A percentile compares a stretch with the other conserved stretches of the same genome.
phyloP scores from a whole-genome alignment of 768 basidiomycete genomes.

The Boletales sp. region DNA sequence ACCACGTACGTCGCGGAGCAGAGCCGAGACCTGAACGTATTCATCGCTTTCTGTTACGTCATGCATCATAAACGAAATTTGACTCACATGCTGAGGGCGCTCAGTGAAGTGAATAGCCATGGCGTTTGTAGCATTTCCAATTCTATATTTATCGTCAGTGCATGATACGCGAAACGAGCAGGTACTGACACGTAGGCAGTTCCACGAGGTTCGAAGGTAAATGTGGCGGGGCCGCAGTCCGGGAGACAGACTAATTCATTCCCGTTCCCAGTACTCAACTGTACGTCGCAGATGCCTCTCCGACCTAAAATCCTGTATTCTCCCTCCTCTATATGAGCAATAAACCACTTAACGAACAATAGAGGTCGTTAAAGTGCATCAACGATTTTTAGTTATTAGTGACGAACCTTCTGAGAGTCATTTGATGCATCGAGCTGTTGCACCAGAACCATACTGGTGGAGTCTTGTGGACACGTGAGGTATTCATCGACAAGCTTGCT shows the following conservation, averaged over 20 bases:
- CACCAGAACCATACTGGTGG: not conserved
- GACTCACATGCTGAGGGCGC: not conserved
- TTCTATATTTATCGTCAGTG: not conserved
- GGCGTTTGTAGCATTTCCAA: conserved; percentile 2
- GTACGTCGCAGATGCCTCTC: not conserved
- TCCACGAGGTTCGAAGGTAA: not conserved
- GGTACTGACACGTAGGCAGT: not conserved
- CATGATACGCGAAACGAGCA: not conserved
- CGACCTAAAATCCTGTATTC: not conserved
- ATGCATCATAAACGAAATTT: not conserved
- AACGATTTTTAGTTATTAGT: not conserved
- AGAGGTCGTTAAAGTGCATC: not conserved
- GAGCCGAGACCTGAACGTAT: not conserved
- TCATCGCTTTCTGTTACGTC: not conserved
- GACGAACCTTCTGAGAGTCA: not conserved
- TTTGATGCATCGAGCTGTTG: not conserved
- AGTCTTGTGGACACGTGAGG: not conserved
- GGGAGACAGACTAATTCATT: not conserved
- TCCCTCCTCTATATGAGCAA: not conserved
- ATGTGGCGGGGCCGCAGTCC: not conserved
- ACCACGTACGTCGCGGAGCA: conserved; percentile 1
- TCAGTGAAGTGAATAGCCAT: not conserved
- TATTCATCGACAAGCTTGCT: not conserved
- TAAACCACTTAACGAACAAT: not conserved
- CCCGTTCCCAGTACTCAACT: not conserved